A percentile compares a stretch with the other conserved stretches of the same genome.
Evolutionary conservation across 2,329 filamentous ascomycete genomes (phyloP).

Genomic region (Aspergillus jensenii): DNA sequence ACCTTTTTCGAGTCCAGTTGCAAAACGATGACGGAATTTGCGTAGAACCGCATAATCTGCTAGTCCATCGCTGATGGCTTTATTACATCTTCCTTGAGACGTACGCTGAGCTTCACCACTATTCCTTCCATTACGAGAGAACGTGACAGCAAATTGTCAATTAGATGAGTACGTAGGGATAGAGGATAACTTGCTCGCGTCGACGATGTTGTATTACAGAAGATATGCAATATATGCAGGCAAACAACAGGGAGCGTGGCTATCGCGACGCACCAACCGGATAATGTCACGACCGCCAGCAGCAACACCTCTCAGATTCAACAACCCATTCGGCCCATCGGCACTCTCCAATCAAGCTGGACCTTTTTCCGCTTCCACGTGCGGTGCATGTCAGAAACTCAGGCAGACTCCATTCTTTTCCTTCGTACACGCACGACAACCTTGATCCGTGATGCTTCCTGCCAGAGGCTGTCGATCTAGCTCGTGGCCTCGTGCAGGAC

Average conservation of each 20-base stretch:
- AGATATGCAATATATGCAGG: not conserved
- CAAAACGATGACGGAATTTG: too few species aligned
- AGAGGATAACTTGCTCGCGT: too few species aligned
- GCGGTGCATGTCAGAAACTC: too few species aligned
- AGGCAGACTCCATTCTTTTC: not conserved
- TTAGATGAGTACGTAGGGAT: too few species aligned
- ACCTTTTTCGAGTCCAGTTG: too few species aligned
- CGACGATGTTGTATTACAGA: too few species aligned
- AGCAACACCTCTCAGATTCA: too few species aligned
- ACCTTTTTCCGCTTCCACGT: not conserved
- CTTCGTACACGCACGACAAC: constrained; percentile 1
- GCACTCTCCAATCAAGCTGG: not conserved
- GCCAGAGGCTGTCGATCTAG: not conserved
- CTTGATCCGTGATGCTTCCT: constrained; percentile 3
- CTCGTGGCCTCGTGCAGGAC: not conserved
- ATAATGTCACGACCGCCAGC: too few species aligned
- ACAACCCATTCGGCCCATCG: too few species aligned
- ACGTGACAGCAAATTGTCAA: not conserved
- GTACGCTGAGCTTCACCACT: constrained; percentile 6
- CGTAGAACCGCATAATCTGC: too few species aligned
- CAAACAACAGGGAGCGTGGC: not conserved
- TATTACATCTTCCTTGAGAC: too few species aligned
- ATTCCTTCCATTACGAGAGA: constrained; percentile 4
- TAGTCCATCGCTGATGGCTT: too few species aligned
- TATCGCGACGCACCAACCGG: not conserved